Evolutionary conservation across 2,329 filamentous ascomycete genomes (phyloP).

Genomic region (Aspergillus nomiae): DNA sequence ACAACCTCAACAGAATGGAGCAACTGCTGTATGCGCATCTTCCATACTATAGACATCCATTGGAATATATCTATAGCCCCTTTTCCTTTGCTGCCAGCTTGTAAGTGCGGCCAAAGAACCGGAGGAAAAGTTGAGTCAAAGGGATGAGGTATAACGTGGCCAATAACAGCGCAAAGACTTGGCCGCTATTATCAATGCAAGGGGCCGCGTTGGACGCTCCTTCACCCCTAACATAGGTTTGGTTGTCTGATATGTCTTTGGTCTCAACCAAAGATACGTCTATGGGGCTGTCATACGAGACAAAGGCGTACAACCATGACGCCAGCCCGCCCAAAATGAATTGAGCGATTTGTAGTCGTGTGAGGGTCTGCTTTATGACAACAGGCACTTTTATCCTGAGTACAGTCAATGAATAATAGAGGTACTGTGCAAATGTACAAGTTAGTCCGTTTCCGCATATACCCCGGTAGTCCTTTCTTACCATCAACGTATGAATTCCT

Average conservation of each 20-base stretch:
- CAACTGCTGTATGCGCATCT: not conserved
- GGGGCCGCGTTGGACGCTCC: not conserved
- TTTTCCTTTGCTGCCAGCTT: not conserved
- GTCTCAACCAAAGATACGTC: not conserved
- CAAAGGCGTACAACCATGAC: not conserved
- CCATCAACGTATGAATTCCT: not conserved
- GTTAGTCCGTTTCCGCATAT: not conserved
- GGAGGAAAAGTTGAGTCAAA: not conserved
- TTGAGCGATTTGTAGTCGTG: not conserved
- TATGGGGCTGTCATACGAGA: not conserved
- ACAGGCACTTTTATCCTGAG: not conserved
- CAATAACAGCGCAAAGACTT: not conserved
- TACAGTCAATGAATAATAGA: not conserved
- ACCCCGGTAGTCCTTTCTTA: not conserved
- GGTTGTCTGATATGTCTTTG: not conserved
- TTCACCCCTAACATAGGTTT: not conserved
- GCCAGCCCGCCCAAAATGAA: not conserved
- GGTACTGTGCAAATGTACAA: not conserved
- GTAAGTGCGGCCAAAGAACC: not conserved
- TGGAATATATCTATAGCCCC: not conserved
- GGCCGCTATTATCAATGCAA: not conserved
- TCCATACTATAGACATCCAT: fast-evolving
- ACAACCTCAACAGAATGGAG: no score
- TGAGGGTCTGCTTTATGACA: not conserved
- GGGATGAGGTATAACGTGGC: not conserved